Base-by-base conservation (phyloP, 2,329 filamentous ascomycete species). In the Calonectria leucothoes region DNA sequence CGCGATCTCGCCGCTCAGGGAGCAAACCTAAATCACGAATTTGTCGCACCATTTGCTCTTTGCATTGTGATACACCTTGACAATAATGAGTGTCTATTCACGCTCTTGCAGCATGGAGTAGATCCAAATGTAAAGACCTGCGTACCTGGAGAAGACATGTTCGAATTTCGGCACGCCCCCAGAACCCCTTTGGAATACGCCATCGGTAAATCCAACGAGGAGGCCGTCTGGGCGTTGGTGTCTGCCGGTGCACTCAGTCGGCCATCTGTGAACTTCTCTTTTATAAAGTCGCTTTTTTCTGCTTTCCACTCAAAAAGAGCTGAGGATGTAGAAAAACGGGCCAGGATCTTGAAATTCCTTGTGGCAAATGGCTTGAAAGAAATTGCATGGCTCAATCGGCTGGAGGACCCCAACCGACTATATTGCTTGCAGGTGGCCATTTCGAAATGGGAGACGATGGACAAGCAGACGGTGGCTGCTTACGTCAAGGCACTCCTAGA, bases 311-410 rank as follows among this genome's bases (percentile, higher is more conserved):
- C 31, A 23, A 25, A n/a, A 25, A 3, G 1, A 10, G 27, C 33
- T 6, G n/a, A 7, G 1, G n/a, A 59, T 15, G 17, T 37, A 14
- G 14, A 59, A 12, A 59, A 59, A 27, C 33, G 12, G 14, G 33
- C 17, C 14, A 59, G 55, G 15, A 59, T 59, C n/a, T 20, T 59
- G 20, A 37, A 59, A 14, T 59, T 59, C 23, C 7, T 59, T 12
- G 3, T 59, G 8, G 33, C 55, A 10, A 39, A 59, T 20, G 55
- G 55, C 2, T 27, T 59, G 8, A 15, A 27, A 25, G 33, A 8
- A 1, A 6, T 8, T n/a, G 6, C 3, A 6, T 2, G 5, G 39
- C 8, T 20, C 1, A 39, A 10, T 2, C 14, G 2, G n/a, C 5
- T 1, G 14, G 23, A 3, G 15, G 4, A 1, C 12, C 14, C 2